Evolutionary conservation across 73 alveolate genomes (phyloP).

Genomic region (Paramecium biaurelia): DNA sequence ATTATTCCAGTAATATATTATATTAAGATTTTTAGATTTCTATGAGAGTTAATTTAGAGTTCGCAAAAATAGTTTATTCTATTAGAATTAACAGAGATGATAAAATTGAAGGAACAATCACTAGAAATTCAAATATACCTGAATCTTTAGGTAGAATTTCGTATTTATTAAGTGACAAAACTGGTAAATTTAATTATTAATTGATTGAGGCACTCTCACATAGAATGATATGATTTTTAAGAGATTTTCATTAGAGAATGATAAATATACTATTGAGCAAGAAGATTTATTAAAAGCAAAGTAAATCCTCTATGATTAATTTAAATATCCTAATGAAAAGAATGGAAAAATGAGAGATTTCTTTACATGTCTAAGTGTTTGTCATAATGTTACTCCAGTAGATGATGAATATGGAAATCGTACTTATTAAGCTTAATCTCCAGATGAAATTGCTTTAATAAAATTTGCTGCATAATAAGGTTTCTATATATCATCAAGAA

Average conservation of each 20-base stretch:
- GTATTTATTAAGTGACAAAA: constrained; percentile 93
- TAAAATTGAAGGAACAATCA: constrained; percentile 84
- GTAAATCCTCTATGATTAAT: constrained; percentile 13
- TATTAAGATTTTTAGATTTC: constrained; percentile 76
- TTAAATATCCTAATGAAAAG: constrained; percentile 41
- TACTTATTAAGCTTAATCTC: constrained; percentile 88
- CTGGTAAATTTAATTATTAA: constrained; percentile 77
- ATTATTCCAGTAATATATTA: constrained; percentile 83
- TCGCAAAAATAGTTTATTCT: constrained; percentile 90
- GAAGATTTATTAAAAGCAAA: constrained; percentile 65
- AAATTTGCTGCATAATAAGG: constrained; percentile 86
- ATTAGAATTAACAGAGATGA: constrained; percentile 74
- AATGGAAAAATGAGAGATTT: constrained; percentile 62
- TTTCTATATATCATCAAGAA: constrained; percentile 61
- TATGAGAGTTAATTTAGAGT: constrained; percentile 93
- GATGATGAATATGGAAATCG: constrained; percentile 72
- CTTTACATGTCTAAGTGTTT: constrained; percentile 70
- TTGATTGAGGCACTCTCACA: constrained; percentile 86
- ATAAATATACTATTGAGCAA: constrained; percentile 67
- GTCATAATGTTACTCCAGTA: constrained; percentile 89
- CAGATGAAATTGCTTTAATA: constrained; percentile 95
- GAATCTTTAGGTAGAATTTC: constrained; percentile 96
- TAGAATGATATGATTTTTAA: constrained; percentile 96
- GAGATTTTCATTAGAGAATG: constrained; percentile 81
- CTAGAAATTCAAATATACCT: constrained; percentile 95